Evolutionary conservation across 306 rosid species (phyloP).

Genomic region (Citrullus mucosospermus): DNA sequence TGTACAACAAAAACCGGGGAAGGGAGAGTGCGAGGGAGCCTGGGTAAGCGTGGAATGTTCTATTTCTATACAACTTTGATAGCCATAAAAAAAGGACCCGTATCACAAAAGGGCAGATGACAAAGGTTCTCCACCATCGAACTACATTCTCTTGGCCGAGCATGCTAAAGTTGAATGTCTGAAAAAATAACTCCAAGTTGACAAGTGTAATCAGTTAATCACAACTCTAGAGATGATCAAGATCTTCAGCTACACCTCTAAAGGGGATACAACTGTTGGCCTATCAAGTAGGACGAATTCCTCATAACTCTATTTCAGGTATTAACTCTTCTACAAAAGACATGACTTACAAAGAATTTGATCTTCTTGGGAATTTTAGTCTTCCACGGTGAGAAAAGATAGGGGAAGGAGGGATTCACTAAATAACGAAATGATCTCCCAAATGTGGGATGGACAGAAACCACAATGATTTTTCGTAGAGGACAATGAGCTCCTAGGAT

Average conservation of each 20-base stretch:
- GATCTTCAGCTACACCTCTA: background rate
- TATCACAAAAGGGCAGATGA: background rate
- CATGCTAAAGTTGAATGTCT: background rate
- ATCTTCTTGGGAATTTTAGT: background rate
- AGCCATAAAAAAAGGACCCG: background rate
- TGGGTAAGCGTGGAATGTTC: too few relatives aligned
- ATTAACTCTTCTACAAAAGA: background rate
- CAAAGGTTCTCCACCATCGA: background rate
- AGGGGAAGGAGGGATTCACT: background rate
- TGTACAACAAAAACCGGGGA: too few relatives aligned
- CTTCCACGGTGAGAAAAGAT: background rate
- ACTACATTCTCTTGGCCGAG: background rate
- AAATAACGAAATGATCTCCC: background rate
- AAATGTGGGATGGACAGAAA: background rate
- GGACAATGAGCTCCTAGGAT: background rate
- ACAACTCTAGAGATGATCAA: background rate
- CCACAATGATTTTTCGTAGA: background rate
- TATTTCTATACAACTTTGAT: too few relatives aligned
- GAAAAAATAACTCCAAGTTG: background rate
- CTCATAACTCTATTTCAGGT: background rate
- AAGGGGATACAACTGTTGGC: background rate
- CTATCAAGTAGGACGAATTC: background rate
- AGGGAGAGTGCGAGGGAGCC: too few relatives aligned
- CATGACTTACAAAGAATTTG: background rate
- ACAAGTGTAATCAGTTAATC: background rate